Evolutionary conservation across 2,329 filamentous ascomycete genomes (phyloP), one percentile per base, ranked within the genome.

Genomic region (Colletotrichum siamense): DNA sequence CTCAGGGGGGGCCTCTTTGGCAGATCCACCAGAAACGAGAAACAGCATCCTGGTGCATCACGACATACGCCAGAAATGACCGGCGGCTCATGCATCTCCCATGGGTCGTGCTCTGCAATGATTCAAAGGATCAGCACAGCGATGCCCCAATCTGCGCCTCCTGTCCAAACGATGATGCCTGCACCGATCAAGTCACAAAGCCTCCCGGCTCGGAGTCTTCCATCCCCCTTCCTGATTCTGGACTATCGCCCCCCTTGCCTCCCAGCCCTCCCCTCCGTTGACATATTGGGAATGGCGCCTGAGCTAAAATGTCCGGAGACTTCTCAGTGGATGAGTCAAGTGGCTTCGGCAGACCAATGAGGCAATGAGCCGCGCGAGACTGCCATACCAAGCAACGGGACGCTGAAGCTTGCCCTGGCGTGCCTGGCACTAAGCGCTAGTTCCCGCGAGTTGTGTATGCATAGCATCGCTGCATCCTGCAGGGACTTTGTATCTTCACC

Each of bases 401-500:
- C 24, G 36, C n/a, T 34, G 63, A 76, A 74, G 74, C 65, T 69
- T 76, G 74, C 70, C 70, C 74, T 69, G 73, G 59, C 70, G 74
- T 69, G 26, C 70, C 70, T 74, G 74, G 59, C 64, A 76, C 70
- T 76, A 76, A 44, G 36, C 44, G 24, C 64, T 76, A 74, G 74
- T 52, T 76, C 70, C 74, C 74, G 74, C 18, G 24, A 34, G 28
- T 12, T 59, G 55, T 70, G 24, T 22, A 44, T 64, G 70, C 70
- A 32, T 69, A 64, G 55, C 69, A 73, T 76, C 9, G 44, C 64
- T 49, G 70, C 70, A n/a, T 69, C n/a, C 73, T 68, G 73, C 64
- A 73, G 57, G 73, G 69, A 73, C 44, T 68, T 24, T 16, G 49
- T 39, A 13, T 30, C 28, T 28, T 32, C 32, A 22, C n/a, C 55